These are phyloP conservation scores for Cladosporium sphaerospermum DNA, from an alignment of 2,329 filamentous ascomycete genomes.

Conservation along the genomic window DNA sequence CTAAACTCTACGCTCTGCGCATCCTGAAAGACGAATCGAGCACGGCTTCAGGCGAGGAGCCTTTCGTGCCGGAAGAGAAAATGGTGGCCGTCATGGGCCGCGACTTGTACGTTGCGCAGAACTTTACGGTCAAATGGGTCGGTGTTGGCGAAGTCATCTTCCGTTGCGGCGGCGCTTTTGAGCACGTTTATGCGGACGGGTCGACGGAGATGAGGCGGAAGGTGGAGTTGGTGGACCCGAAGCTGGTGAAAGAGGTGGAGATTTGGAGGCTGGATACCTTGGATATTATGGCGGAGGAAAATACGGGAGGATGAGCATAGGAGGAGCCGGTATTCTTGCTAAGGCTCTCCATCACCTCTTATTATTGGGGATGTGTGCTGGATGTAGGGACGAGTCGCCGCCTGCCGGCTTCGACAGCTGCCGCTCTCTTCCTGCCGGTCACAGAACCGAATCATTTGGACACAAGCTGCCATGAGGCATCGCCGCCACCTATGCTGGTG, in stretches of 20 bases:
- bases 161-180: conserved; percentile 26
- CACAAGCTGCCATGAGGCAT: too few species aligned
- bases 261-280: conserved; percentile 41
- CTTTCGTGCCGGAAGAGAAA: conserved; percentile 19
- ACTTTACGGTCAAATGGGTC: conserved; percentile 31
- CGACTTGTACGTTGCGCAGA: conserved; percentile 14
- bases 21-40: conserved; percentile 25
- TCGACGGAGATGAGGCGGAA: conserved; percentile 19
- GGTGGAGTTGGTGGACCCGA: conserved; percentile 28
- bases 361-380: too few species aligned
- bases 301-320: not conserved
- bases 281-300: conserved; percentile 19
- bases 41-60: too few species aligned
- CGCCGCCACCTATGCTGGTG: too few species aligned
- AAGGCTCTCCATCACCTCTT: too few species aligned
- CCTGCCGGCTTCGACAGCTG: too few species aligned
- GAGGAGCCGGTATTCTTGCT: too few species aligned
- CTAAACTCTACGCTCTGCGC: conserved; percentile 37
- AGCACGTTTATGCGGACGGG: conserved; percentile 21
- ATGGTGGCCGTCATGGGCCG: conserved; percentile 27
- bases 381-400: too few species aligned
- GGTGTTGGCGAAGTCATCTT: conserved; percentile 36
- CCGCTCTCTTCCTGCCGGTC: too few species aligned
- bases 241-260: conserved; percentile 36
- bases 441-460: too few species aligned